Base-by-base conservation (phyloP, 2,329 filamentous ascomycete species). In the Juglanconis oblonga region DNA sequence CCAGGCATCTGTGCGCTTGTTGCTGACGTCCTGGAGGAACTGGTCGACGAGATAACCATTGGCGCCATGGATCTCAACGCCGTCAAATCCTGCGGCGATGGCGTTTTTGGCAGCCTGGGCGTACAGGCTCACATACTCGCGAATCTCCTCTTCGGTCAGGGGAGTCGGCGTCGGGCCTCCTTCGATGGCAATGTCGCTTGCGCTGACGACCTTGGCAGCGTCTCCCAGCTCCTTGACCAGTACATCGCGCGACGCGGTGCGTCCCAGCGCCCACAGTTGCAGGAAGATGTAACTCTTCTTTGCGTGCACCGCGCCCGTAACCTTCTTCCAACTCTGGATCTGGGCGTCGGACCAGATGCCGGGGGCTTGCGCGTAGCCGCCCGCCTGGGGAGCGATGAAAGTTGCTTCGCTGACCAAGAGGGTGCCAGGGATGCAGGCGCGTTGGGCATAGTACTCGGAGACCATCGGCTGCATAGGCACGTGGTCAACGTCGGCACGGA, bases 271-370 rank as follows among this genome's bases (percentile, higher is more conserved):
- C 75, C 75, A 89, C 0, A 90, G 75, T 70, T 90, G 87, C n/a
- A 79, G 69, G 70, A 81, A 88, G 62, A 88, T 84, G 67, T 77
- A 82, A 44, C 77, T 79, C 47, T 84, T 84, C 64, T 85, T 83
- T 33, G 77, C 77, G 71, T 90, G 87, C 1, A 90, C 85, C 1
- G 80, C 82, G 52, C 84, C 79, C 1, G 82, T 84, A 33, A 89
- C 74, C 58, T 77, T 74, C 13, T 78, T 81, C 87, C 87, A 90
- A 0, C 77, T 81, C 0, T 76, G 76, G 50, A 83, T 76, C 64
- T 88, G 85, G 29, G 74, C 77, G 1, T 77, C 70, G 47, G 71
- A 80, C 65, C 77, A 87, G 66, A 89, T 82, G 1, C 84, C 85
- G 0, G 87, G 86, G 0, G 80, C 79, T 57, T 84, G 81, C 44